Evolutionary conservation across 768 basidiomycete genomes (phyloP).

Genomic region (Trametes punicea): DNA sequence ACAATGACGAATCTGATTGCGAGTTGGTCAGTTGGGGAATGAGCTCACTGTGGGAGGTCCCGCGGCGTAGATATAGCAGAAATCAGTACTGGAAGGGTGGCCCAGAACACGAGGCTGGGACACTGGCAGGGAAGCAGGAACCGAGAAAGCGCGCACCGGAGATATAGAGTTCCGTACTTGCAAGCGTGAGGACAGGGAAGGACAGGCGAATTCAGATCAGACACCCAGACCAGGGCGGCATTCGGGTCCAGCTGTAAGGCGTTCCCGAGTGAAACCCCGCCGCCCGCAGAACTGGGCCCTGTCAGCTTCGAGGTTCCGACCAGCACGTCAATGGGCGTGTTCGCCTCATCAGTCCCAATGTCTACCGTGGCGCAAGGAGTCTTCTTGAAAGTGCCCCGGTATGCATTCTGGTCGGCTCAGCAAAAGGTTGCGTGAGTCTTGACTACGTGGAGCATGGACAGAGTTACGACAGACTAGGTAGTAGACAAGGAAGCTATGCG

Average conservation of each 20-base stretch:
- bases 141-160: conserved; percentile 2
- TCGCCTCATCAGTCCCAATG: too few relatives aligned
- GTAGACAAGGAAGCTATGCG: too few relatives aligned
- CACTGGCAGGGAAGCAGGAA: neutral
- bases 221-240: conserved; percentile 5
- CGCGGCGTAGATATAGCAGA: conserved; percentile 1
- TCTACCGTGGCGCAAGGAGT: too few relatives aligned
- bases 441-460: too few relatives aligned
- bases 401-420: too few relatives aligned
- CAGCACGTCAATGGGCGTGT: too few relatives aligned
- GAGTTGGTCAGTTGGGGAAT: neutral
- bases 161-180: neutral
- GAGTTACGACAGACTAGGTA: too few relatives aligned
- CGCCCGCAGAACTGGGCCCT: too few relatives aligned
- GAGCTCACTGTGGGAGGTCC: neutral
- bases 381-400: too few relatives aligned
- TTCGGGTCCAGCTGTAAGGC: neutral
- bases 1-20: neutral
- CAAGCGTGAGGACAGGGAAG: neutral
- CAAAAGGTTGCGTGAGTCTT: too few relatives aligned
- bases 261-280: too few relatives aligned
- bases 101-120: neutral
- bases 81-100: neutral
- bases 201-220: conserved; percentile 1
- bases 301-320: too few relatives aligned